A percentile compares a stretch with the other conserved stretches of the same genome.
These are phyloP conservation scores for Cutaneotrichosporon daszewskae DNA, from an alignment of 1,284 basidiomycete genomes.

Conservation along the genomic window DNA sequence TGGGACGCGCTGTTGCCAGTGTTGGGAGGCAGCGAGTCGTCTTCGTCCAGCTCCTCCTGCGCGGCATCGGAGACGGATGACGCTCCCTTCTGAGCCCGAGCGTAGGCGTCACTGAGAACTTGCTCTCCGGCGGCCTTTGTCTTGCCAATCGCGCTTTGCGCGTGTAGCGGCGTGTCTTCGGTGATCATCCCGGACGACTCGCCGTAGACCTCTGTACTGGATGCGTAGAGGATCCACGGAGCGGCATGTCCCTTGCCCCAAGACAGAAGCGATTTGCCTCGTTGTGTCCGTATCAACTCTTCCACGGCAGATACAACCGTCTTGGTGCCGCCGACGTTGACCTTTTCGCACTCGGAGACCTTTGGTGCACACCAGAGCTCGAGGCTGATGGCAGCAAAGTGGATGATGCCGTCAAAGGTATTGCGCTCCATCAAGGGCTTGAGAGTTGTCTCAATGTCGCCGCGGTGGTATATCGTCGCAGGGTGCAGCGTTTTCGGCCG, in stretches of 20 bases:
- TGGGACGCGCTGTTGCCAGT: not conserved
- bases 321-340: slow-evolving; percentile 36
- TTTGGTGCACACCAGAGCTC: slow-evolving; percentile 38
- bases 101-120: slow-evolving; percentile 15
- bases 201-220: slow-evolving; percentile 39
- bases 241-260: slow-evolving; percentile 3
- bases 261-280: slow-evolving; percentile 1
- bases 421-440: slow-evolving; percentile 1
- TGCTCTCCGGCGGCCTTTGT: slow-evolving; percentile 37
- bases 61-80: not conserved
- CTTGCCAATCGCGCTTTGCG: slow-evolving; percentile 29
- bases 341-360: slow-evolving; percentile 28
- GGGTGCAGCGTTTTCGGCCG: slow-evolving; percentile 19
- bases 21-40: not conserved
- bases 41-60: not conserved
- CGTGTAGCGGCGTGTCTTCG: slow-evolving; percentile 19
- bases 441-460: not conserved
- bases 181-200: slow-evolving; percentile 9
- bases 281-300: no score
- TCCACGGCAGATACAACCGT: slow-evolving; percentile 26
- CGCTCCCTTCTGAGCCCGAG: not conserved
- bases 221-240: slow-evolving; percentile 42
- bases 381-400: slow-evolving; percentile 40
- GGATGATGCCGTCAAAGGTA: slow-evolving; percentile 35
- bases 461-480: slow-evolving; percentile 19